A percentile compares a stretch with the other conserved stretches of the same genome.
phyloP scores from a whole-genome alignment of 2,329 filamentous ascomycete species.

The Cladophialophora exuberans region DNA sequence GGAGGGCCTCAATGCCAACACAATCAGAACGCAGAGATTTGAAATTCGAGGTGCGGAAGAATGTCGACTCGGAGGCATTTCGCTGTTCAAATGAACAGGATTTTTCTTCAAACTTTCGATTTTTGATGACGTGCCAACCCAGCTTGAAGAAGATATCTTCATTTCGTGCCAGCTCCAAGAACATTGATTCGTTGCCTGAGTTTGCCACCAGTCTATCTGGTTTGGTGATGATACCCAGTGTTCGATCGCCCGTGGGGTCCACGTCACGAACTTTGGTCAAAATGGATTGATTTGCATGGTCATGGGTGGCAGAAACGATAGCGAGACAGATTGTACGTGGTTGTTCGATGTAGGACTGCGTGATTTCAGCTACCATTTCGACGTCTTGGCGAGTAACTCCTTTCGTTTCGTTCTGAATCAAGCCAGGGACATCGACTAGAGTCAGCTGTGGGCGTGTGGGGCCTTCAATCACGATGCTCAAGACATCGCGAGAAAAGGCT shows the following conservation, averaged over 20 bases:
- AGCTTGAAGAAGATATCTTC: not conserved
- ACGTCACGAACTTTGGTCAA: constrained; percentile 40
- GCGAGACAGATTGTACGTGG: not conserved
- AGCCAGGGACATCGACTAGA: not conserved
- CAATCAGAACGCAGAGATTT: not conserved
- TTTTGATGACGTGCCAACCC: not conserved
- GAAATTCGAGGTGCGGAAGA: not conserved
- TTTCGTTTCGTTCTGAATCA: not conserved
- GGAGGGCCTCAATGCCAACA: not conserved
- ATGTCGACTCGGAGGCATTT: not conserved
- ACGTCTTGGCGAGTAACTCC: not conserved
- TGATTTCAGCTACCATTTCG: not conserved
- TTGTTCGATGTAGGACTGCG: not conserved
- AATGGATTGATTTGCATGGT: constrained; percentile 46
- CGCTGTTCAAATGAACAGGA: not conserved
- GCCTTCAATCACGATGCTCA: not conserved
- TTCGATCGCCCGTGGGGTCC: constrained; percentile 12
- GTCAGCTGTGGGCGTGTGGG: not conserved
- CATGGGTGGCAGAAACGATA: constrained; percentile 41
- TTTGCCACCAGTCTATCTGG: not conserved
- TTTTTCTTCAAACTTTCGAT: not conserved
- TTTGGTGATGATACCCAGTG: constrained; percentile 23
- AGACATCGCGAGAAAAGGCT: not conserved
- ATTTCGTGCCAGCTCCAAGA: not conserved
- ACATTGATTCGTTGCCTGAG: not conserved